Conservation (phyloP, 768 basidiomycete genomes). For the Suillus decipiens region DNA sequence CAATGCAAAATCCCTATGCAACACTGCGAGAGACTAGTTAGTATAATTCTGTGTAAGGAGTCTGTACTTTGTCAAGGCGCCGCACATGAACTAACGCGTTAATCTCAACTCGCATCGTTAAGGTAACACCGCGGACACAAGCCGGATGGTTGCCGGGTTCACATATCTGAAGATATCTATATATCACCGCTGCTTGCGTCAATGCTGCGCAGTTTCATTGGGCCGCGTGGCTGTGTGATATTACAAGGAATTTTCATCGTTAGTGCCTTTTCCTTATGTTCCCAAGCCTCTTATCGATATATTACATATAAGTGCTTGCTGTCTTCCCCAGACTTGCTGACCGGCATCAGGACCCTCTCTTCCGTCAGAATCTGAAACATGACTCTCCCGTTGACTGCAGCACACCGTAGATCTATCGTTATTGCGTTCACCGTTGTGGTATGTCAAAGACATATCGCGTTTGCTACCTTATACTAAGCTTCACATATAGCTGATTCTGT, state of each 20-base stretch:
- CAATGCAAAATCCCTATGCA: not conserved
- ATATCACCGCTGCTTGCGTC: not conserved
- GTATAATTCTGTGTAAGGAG: not conserved
- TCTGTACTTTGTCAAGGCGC: not conserved
- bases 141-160: not conserved
- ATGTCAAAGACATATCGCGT: slow-evolving; percentile 1
- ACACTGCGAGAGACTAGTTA: not conserved
- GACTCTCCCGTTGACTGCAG: slow-evolving; percentile 27
- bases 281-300: not conserved
- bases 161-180: too few relatives aligned
- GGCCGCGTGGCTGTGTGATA: not conserved
- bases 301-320: not conserved
- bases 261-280: not conserved
- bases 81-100: not conserved
- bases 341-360: not conserved
- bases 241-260: not conserved
- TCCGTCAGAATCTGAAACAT: slow-evolving; percentile 17
- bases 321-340: not conserved
- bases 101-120: not conserved
- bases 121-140: not conserved
- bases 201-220: slow-evolving; percentile 14
- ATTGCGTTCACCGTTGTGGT: slow-evolving; percentile 29
- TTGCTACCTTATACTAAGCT: not conserved
- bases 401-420: slow-evolving; percentile 32
- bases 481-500: slow-evolving; percentile 21